Conservation (phyloP, 345 rosid species). For the Populus deltoides region DNA sequence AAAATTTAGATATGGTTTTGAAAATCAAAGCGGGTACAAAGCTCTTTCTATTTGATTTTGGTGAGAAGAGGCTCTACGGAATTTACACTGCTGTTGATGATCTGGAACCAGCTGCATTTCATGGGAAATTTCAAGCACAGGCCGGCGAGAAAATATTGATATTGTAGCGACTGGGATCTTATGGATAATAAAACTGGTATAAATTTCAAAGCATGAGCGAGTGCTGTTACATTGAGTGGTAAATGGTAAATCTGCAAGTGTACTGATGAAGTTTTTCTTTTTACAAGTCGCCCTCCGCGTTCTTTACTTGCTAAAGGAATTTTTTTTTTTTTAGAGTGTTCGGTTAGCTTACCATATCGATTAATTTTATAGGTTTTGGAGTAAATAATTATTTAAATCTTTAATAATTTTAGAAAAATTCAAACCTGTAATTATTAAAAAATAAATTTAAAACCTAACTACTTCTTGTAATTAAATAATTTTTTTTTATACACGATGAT, state of each 20-base stretch:
- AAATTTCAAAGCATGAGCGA: neutral
- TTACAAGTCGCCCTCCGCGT: neutral
- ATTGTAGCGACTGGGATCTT: neutral
- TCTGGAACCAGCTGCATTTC: slow-evolving; percentile 33
- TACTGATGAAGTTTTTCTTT: neutral
- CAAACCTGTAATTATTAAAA: no score
- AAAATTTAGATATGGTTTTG: slow-evolving; percentile 18
- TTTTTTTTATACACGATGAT: no score
- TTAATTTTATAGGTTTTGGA: no score
- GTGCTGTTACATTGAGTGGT: neutral
- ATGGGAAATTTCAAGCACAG: slow-evolving; percentile 34
- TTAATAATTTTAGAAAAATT: no score
- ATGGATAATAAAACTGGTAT: neutral
- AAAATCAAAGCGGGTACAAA: slow-evolving; percentile 26
- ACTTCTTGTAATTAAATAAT: no score
- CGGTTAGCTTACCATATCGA: no score
- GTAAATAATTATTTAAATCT: no score
- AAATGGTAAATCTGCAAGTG: neutral
- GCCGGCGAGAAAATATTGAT: slow-evolving; percentile 5
- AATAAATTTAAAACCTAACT: no score
- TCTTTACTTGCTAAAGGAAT: neutral
- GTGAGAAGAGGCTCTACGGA: slow-evolving; percentile 35
- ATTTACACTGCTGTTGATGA: slow-evolving; percentile 30
- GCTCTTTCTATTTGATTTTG: slow-evolving; percentile 36
- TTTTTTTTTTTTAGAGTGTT: no score